Percentiles rank a stretch among this genome's conserved stretches.
Conservation (phyloP, 306 rosid genomes). For the Pyrus pyrifolia region DNA sequence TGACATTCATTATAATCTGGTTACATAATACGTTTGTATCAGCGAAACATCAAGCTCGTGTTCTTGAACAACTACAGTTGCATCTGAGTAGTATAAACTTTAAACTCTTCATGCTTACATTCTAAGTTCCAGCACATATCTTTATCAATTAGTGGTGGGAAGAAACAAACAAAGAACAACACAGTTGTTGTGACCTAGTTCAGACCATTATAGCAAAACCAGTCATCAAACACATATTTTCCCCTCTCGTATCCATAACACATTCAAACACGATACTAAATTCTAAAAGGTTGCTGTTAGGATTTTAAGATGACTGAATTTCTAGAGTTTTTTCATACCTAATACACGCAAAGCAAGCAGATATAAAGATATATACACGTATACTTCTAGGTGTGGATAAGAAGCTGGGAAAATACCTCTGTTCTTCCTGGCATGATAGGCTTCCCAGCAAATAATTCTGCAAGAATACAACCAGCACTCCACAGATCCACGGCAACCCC, state of each 20-base stretch:
- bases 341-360: not conserved
- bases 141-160: no score
- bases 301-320: not conserved
- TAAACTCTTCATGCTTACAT: not conserved
- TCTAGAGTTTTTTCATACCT: not conserved
- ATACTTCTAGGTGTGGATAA: not conserved
- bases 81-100: not conserved
- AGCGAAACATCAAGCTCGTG: not conserved
- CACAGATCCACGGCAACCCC: conserved; percentile 75
- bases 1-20: not conserved
- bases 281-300: not conserved
- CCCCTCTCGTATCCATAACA: not conserved
- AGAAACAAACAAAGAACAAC: not conserved
- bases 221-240: not conserved
- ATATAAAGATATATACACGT: not conserved
- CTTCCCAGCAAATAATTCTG: conserved; percentile 72
- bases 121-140: not conserved
- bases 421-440: conserved; percentile 90
- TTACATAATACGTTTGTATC: not conserved
- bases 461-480: conserved; percentile 90
- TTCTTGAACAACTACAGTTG: not conserved
- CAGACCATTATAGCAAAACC: not conserved
- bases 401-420: conserved; percentile 49
- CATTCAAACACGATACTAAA: not conserved
- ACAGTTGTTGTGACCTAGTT: not conserved